phyloP scores from a whole-genome alignment of 208 protist species.

The Acanthamoeba healyi region DNA sequence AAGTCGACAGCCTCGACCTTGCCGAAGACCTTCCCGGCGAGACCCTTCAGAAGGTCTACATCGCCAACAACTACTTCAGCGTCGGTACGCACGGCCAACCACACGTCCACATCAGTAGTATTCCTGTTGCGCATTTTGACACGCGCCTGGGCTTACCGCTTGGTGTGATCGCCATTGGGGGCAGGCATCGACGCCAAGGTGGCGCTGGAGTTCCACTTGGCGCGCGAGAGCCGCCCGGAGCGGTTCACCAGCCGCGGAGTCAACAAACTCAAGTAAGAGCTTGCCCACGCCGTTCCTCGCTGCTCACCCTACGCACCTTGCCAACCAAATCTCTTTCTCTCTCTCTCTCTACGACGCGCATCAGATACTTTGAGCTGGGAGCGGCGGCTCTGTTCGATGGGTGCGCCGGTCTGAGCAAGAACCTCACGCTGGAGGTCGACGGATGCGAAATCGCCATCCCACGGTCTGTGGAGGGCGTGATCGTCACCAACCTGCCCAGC shows the following conservation, averaged over 20 bases:
- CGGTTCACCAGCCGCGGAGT: constrained; percentile 80
- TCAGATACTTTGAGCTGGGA: neutral
- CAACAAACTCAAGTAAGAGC: constrained; percentile 89
- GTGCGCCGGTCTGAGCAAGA: neutral
- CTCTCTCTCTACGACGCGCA: too few species aligned
- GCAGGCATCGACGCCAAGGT: constrained; percentile 81
- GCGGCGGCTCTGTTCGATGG: constrained; percentile 14
- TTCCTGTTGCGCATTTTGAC: too few species aligned
- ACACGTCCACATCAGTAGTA: too few species aligned
- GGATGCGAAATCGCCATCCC: constrained; percentile 20
- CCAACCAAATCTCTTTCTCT: too few species aligned
- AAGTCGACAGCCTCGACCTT: neutral
- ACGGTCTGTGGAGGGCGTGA: constrained; percentile 78
- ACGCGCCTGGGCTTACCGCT: too few species aligned
- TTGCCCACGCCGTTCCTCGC: too few species aligned
- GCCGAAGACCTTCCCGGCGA: neutral
- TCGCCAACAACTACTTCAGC: constrained; percentile 87
- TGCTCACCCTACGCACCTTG: too few species aligned
- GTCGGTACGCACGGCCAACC: constrained; percentile 83
- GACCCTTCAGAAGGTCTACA: constrained; percentile 5
- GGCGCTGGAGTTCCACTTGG: constrained; percentile 86
- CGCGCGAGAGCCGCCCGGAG: constrained; percentile 82
- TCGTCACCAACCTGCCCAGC: constrained; percentile 84
- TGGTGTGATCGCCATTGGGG: too few species aligned
- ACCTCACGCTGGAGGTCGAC: constrained; percentile 65